Conservation (phyloP, 1,284 basidiomycete genomes). For the Trichosporon coremiiforme region DNA sequence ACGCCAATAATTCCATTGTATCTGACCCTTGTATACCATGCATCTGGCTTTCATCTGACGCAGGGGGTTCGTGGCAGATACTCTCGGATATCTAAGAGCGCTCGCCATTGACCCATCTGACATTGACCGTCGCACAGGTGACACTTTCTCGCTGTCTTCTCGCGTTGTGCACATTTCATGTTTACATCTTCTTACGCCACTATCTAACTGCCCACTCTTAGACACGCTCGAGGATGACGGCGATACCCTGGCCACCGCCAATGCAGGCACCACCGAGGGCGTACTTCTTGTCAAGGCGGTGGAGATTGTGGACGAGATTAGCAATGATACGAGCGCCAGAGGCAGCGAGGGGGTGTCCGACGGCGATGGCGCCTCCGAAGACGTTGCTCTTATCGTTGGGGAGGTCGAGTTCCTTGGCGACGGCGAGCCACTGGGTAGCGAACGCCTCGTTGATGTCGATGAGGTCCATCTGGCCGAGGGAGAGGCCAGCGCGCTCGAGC, state of each 20-base stretch:
- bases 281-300: constrained; percentile 61
- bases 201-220: constrained; percentile 14
- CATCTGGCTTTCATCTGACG: constrained; percentile 19
- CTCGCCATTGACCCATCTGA: no score
- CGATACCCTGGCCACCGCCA: constrained; percentile 56
- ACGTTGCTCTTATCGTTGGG: constrained; percentile 62
- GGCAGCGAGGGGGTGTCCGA: constrained; percentile 62
- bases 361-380: constrained; percentile 59
- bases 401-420: constrained; percentile 61
- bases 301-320: constrained; percentile 61
- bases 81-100: no score
- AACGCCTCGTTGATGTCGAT: constrained; percentile 65
- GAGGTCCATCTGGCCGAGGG: constrained; percentile 60
- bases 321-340: constrained; percentile 60
- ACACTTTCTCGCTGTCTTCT: neutral
- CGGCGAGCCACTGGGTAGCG: constrained; percentile 62
- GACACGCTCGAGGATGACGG: constrained; percentile 47
- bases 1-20: constrained; percentile 20
- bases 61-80: no score
- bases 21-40: constrained; percentile 24
- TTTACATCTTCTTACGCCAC: constrained; percentile 8
- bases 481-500: constrained; percentile 46
- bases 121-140: no score
- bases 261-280: constrained; percentile 63
- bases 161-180: constrained; percentile 1